Conservation (phyloP, 2,329 filamentous ascomycete species). For the Aspergillus sp. region DNA sequence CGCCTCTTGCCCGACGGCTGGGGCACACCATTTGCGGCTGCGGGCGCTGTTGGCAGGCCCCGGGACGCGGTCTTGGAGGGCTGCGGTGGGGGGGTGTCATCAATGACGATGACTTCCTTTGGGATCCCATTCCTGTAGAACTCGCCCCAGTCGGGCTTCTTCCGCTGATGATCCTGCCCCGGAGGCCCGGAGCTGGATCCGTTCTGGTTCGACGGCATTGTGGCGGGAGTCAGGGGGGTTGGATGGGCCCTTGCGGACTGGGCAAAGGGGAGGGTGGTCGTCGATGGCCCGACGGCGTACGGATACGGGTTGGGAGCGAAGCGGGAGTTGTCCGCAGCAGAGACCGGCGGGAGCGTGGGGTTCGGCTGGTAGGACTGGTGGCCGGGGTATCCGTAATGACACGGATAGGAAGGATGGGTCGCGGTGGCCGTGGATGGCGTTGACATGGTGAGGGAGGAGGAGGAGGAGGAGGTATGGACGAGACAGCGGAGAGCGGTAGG, state of each 20-base stretch:
- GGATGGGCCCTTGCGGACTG: constrained; percentile 29
- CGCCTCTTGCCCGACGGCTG: constrained; percentile 58
- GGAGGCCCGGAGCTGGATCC: constrained; percentile 28
- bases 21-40: constrained; percentile 19
- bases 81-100: constrained; percentile 52
- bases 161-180: constrained; percentile 37
- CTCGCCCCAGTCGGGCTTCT: constrained; percentile 64
- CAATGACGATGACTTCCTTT: constrained; percentile 75
- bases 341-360: constrained; percentile 43
- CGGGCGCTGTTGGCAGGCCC: constrained; percentile 13
- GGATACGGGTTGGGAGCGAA: constrained; percentile 36
- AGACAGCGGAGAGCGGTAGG: no score
- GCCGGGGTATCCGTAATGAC: constrained; percentile 54
- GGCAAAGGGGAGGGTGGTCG: constrained; percentile 23
- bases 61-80: constrained; percentile 15
- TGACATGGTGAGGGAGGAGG: constrained; percentile 51
- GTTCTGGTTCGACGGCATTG: constrained; percentile 31
- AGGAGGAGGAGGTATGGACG: constrained; percentile 3
- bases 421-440: constrained; percentile 70
- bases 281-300: constrained; percentile 29
- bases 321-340: constrained; percentile 30
- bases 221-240: constrained; percentile 27
- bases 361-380: constrained; percentile 48
- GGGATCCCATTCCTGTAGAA: constrained; percentile 79
- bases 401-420: constrained; percentile 53